Conservation (phyloP, 1,284 basidiomycete species). For the Mycena sp. region DNA sequence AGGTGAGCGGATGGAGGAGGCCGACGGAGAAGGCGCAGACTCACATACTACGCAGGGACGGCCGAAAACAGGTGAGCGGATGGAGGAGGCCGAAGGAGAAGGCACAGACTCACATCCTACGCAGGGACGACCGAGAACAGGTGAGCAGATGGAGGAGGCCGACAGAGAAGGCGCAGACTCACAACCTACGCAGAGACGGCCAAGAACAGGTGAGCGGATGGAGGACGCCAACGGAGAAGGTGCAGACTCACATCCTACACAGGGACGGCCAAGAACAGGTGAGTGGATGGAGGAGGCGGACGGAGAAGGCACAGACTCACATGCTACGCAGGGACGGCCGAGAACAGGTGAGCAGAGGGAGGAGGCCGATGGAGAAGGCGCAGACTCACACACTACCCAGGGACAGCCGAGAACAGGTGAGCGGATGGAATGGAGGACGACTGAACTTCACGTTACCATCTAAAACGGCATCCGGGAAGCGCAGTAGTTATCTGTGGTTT, state of each 20-base stretch:
- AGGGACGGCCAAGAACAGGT: neutral
- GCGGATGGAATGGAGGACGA: neutral
- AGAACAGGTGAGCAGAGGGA: neutral
- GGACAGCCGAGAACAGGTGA: neutral
- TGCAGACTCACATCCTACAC: neutral
- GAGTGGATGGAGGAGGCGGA: neutral
- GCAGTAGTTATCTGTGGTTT: neutral
- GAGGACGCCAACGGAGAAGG: neutral
- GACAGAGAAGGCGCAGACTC: no score
- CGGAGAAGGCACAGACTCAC: neutral
- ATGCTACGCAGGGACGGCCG: neutral
- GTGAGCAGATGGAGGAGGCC: no score
- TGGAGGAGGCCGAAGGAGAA: no score
- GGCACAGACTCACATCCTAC: no score
- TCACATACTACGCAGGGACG: no score
- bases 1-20: no score
- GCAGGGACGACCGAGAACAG: no score
- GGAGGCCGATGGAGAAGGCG: neutral
- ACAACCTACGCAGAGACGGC: no score
- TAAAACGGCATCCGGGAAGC: no score
- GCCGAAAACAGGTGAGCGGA: no score
- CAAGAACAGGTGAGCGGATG: no score
- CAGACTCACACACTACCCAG: neutral
- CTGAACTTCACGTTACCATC: neutral
- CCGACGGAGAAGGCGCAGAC: no score